Base-by-base conservation (phyloP, 2,329 filamentous ascomycete species). In the Diaporthe citrichinensis region DNA sequence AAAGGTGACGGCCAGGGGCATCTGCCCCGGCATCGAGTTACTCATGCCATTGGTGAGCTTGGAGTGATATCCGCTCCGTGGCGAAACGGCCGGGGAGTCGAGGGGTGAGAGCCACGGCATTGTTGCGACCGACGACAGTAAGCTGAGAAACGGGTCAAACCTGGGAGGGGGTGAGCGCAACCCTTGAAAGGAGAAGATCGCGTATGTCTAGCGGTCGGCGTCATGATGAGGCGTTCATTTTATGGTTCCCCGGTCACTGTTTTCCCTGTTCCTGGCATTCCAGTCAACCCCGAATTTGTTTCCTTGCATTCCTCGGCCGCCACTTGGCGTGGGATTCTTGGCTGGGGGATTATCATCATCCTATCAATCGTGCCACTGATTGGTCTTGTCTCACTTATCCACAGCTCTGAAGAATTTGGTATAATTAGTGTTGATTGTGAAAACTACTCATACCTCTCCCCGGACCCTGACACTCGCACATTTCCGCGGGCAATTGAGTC, bases 1-100 rank as follows among this genome's bases (percentile, higher is more conserved):
- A 76, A 83, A 85, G 0, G 81, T 83, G 28, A 84, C 76, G 4
- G 79, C 74, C 15, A 76, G 76, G 31, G 74, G 53, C 53, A 46
- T 17, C 12, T 61, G n/a, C 49, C 31, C 23, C 8, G 20, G 28
- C 4, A n/a, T 46, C 28, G 53, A 55, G 9, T 4, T 28, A 25
- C 23, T 41, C 23, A 25, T 39, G 39, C 67, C 73, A 58, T 65
- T 59, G 31, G 31, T 44, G 39, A 69, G 23, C 17, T 55, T 75
- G 14, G 41, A 25, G 8, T 31, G 10, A 5, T 55, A 36, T 7
- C 39, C 72, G 61, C 55, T 69, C 20, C 59, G 59, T 25, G 73
- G 69, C 14, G 76, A 77, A 1, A 44, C 58, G 41, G 51, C 36
- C 31, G 71, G 71, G 3, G 76, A 77, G 6, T 44, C 49, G n/a